Percentiles rank a stretch among this genome's conserved stretches.
Evolutionary conservation across 352 stramenopile genomes (phyloP).

Genomic region (Phytophthora ohioensis): DNA sequence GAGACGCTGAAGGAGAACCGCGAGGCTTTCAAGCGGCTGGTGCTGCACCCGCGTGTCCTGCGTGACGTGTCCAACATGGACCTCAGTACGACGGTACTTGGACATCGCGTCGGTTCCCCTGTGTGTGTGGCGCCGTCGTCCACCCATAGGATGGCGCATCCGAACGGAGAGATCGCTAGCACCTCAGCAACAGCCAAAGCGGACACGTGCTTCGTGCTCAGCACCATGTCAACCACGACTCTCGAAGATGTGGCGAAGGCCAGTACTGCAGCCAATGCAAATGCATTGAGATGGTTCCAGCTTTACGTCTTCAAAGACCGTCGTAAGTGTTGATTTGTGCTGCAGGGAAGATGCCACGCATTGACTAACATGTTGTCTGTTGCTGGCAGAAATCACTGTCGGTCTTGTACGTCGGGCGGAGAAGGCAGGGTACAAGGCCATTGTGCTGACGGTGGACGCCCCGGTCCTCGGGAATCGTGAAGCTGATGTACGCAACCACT

Average conservation of each 20-base stretch:
- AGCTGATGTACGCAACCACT: slow-evolving; percentile 94
- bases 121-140: slow-evolving; percentile 93
- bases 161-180: slow-evolving; percentile 92
- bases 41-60: slow-evolving; percentile 95
- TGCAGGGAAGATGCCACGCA: background rate
- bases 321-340: slow-evolving; percentile 35
- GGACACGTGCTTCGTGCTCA: slow-evolving; percentile 93
- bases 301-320: slow-evolving; percentile 96
- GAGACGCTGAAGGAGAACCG: slow-evolving; percentile 78
- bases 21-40: slow-evolving; percentile 92
- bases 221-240: slow-evolving; percentile 69
- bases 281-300: slow-evolving; percentile 94
- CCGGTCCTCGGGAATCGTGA: slow-evolving; percentile 95
- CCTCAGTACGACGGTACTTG: slow-evolving; percentile 93
- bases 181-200: slow-evolving; percentile 84
- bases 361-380: slow-evolving; percentile 7
- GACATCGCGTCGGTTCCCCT: slow-evolving; percentile 87
- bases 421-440: slow-evolving; percentile 93
- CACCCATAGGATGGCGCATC: slow-evolving; percentile 96
- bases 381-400: slow-evolving; percentile 90
- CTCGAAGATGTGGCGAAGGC: slow-evolving; percentile 59
- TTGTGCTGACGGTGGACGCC: slow-evolving; percentile 96
- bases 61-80: slow-evolving; percentile 94
- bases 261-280: slow-evolving; percentile 57
- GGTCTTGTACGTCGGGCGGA: slow-evolving; percentile 91